phyloP scores from a whole-genome alignment of 164 flowering plant species.

The Berberis thunbergii region DNA sequence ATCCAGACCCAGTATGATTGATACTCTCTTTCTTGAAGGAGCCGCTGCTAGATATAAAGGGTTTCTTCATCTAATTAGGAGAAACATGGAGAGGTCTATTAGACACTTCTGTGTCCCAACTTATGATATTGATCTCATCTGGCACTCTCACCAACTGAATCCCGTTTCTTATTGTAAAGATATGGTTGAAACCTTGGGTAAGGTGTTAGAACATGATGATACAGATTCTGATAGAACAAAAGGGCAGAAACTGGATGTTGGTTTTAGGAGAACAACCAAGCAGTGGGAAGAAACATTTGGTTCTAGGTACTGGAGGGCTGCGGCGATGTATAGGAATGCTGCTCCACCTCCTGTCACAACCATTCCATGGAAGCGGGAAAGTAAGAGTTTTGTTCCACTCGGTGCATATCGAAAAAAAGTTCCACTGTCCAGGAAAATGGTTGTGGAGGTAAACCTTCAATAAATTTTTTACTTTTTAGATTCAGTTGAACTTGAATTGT shows the following conservation, averaged over 20 bases:
- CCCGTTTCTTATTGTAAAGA: conserved; percentile 74
- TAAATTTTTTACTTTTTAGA: no score
- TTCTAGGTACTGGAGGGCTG: conserved; percentile 81
- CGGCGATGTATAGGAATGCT: conserved; percentile 81
- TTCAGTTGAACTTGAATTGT: no score
- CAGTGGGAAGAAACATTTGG: conserved; percentile 90
- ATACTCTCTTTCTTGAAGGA: conserved; percentile 57
- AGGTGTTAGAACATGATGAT: conserved; percentile 83
- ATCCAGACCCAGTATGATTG: conserved; percentile 51
- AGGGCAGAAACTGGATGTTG: conserved; percentile 80
- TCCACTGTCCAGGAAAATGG: conserved; percentile 31
- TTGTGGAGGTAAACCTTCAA: conserved; percentile 52
- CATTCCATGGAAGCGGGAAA: conserved; percentile 22
- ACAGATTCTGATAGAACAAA: conserved; percentile 70
- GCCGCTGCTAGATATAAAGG: conserved; percentile 90
- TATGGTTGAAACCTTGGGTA: conserved; percentile 40
- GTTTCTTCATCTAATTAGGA: conserved; percentile 77
- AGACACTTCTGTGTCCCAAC: conserved; percentile 83
- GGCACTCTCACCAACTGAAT: conserved; percentile 93
- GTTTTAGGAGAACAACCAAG: conserved; percentile 75
- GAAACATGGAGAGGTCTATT: conserved; percentile 57
- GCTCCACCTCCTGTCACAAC: conserved; percentile 61
- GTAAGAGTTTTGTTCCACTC: conserved; percentile 22
- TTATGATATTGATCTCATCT: conserved; percentile 90
- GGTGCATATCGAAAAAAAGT: conserved; percentile 22